Conservation (phyloP, 108 stramenopile genomes). For the Asterionellopsis glacialis region DNA sequence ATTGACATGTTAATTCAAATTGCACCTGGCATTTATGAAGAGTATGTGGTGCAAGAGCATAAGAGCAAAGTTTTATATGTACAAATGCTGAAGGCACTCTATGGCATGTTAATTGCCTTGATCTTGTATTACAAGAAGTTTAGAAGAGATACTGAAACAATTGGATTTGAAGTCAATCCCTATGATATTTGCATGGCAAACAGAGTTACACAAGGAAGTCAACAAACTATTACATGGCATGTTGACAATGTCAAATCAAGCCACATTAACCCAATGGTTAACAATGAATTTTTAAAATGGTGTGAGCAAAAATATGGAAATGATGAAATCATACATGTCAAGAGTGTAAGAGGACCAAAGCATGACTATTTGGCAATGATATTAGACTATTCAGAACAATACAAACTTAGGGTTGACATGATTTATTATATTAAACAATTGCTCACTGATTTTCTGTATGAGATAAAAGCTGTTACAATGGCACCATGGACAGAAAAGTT, state of each 20-base stretch:
- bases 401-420: too few species aligned
- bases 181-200: slow-evolving; percentile 15
- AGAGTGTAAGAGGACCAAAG: slow-evolving; percentile 8
- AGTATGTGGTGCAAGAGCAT: slow-evolving; percentile 8
- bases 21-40: background rate
- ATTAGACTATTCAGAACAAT: too few species aligned
- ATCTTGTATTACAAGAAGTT: slow-evolving; percentile 30
- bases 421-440: too few species aligned
- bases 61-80: slow-evolving; percentile 34
- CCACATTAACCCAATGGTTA: slow-evolving; percentile 8
- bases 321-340: slow-evolving; percentile 38
- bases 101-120: slow-evolving; percentile 28
- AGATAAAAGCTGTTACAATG: too few species aligned
- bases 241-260: slow-evolving; percentile 49
- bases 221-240: slow-evolving; percentile 20
- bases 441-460: too few species aligned
- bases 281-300: slow-evolving; percentile 3
- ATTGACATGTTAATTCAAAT: background rate
- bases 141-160: background rate
- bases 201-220: slow-evolving; percentile 23
- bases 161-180: slow-evolving; percentile 5
- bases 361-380: slow-evolving; percentile 1
- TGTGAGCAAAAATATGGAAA: slow-evolving; percentile 17
- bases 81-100: slow-evolving; percentile 31
- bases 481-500: too few species aligned